These are phyloP conservation scores for Leccinum barrowsii DNA, from an alignment of 768 basidiomycete species.

Conservation along the genomic window DNA sequence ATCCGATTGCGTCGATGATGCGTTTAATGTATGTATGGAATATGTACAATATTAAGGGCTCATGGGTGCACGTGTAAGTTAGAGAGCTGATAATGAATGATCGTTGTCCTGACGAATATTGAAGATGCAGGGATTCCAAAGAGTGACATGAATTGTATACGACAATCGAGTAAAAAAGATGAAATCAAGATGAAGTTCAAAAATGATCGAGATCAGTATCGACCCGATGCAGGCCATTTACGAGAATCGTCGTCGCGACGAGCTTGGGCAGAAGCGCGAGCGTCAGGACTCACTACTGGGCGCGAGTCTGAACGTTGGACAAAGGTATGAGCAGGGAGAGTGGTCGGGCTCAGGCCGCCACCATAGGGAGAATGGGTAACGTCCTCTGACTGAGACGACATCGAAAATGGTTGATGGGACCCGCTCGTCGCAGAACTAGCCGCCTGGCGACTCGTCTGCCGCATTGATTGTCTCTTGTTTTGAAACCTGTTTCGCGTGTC, in stretches of 20 bases:
- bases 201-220: slow-evolving; percentile 40
- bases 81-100: slow-evolving; percentile 34
- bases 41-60: slow-evolving; percentile 37
- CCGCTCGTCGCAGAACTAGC: slow-evolving; percentile 42
- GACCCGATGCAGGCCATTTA: slow-evolving; percentile 45
- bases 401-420: slow-evolving; percentile 49
- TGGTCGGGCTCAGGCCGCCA: slow-evolving; percentile 30
- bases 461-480: slow-evolving; percentile 81
- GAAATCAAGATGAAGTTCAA: slow-evolving; percentile 30
- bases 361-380: slow-evolving; percentile 34
- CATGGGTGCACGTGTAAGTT: slow-evolving; percentile 31
- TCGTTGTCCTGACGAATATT: slow-evolving; percentile 34
- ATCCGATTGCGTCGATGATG: slow-evolving; percentile 27
- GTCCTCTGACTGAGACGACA: slow-evolving; percentile 35
- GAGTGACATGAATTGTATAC: slow-evolving; percentile 33
- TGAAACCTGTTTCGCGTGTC: slow-evolving; percentile 62
- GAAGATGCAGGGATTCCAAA: slow-evolving; percentile 31
- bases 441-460: slow-evolving; percentile 68
- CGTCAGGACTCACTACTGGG: slow-evolving; percentile 30
- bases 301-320: slow-evolving; percentile 41
- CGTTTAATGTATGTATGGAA: slow-evolving; percentile 28
- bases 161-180: slow-evolving; percentile 32
- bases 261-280: slow-evolving; percentile 28
- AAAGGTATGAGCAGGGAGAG: slow-evolving; percentile 34
- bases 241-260: slow-evolving; percentile 48